phyloP scores from a whole-genome alignment of 192 early-diverging fungal species.

The Coemansia sp. region DNA sequence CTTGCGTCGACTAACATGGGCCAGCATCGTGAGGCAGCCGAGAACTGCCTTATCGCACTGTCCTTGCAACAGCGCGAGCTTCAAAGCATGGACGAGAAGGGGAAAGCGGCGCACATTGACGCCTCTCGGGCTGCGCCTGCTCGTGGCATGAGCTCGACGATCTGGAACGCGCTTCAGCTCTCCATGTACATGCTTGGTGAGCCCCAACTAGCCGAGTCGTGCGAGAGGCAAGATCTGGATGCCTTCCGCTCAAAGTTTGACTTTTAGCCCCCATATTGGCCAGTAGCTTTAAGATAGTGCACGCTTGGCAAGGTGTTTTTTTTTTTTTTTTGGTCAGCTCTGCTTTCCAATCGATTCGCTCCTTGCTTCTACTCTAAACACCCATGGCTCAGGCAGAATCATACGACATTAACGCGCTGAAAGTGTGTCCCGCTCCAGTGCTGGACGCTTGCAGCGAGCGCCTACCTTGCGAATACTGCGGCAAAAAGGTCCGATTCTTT shows the following conservation, averaged over 20 bases:
- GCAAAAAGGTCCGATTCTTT: constrained; percentile 66
- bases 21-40: constrained; percentile 85
- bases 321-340: not conserved
- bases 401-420: constrained; percentile 40
- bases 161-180: constrained; percentile 86
- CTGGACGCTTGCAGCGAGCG: constrained; percentile 50
- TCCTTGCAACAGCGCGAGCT: constrained; percentile 72
- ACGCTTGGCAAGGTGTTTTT: not conserved
- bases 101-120: constrained; percentile 25
- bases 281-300: not conserved
- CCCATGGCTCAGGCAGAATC: constrained; percentile 10
- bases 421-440: constrained; percentile 22
- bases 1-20: constrained; percentile 88
- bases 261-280: constrained; percentile 49
- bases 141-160: constrained; percentile 65
- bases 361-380: not conserved
- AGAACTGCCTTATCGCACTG: constrained; percentile 88
- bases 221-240: constrained; percentile 72
- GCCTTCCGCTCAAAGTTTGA: constrained; percentile 84
- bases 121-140: constrained; percentile 22
- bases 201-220: constrained; percentile 78
- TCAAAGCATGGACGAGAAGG: constrained; percentile 33
- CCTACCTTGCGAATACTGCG: constrained; percentile 58
- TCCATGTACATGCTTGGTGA: constrained; percentile 70
- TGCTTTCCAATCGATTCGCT: not conserved